Percentiles rank a stretch among this genome's conserved stretches.
Conservation (phyloP, 2,329 filamentous ascomycete species). For the Elsinoe arachidis region DNA sequence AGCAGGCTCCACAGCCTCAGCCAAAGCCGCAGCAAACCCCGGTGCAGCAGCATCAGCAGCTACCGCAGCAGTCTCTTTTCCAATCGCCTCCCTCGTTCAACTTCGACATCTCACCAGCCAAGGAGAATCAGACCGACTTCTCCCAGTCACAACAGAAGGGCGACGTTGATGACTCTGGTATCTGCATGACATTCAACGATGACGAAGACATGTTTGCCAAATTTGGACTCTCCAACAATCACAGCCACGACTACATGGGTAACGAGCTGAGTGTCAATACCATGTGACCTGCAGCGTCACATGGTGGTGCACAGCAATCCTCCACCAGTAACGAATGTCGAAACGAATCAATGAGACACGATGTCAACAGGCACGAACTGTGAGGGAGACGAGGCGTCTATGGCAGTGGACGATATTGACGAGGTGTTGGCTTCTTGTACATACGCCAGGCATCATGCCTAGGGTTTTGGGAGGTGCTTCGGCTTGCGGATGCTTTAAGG, state of each 20-base stretch:
- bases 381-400: no score
- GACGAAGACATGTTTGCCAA: slow-evolving; percentile 23
- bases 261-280: slow-evolving; percentile 12
- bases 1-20: slow-evolving; percentile 17
- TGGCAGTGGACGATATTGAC: not conserved
- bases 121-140: slow-evolving; percentile 13
- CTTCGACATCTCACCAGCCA: slow-evolving; percentile 12
- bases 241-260: slow-evolving; percentile 4
- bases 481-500: no score
- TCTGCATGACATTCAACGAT: slow-evolving; percentile 30
- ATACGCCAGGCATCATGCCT: not conserved
- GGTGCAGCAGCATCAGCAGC: slow-evolving; percentile 11
- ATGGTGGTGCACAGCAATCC: not conserved
- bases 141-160: slow-evolving; percentile 18
- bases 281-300: slow-evolving; percentile 12
- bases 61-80: slow-evolving; percentile 16
- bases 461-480: no score
- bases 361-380: not conserved
- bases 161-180: slow-evolving; percentile 32
- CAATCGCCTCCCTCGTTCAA: slow-evolving; percentile 7
- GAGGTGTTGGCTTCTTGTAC: not conserved
- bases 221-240: slow-evolving; percentile 12
- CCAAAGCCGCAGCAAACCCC: slow-evolving; percentile 15
- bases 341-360: slow-evolving; percentile 8
- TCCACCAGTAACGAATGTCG: not conserved